A percentile compares a stretch with the other conserved stretches of the same genome.
Conservation (phyloP, 1,284 basidiomycete genomes). For the Peniophora sp. region DNA sequence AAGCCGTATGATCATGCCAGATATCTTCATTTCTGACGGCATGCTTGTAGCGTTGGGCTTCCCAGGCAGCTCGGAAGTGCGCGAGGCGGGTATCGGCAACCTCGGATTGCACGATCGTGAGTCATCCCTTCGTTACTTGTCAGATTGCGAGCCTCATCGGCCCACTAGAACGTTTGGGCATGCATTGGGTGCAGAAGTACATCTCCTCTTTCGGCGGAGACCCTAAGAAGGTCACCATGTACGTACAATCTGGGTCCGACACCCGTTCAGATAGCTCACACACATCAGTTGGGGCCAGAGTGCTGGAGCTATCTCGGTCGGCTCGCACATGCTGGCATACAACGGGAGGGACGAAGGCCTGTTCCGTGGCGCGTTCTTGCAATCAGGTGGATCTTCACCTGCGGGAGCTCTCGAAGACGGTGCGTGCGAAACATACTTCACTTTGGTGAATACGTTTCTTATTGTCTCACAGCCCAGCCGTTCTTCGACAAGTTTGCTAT, state of each 20-base stretch:
- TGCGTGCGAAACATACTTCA: not conserved
- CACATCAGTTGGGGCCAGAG: conserved; percentile 33
- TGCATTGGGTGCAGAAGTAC: conserved; percentile 63
- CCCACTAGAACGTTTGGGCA: conserved; percentile 39
- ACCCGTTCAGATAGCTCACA: not conserved
- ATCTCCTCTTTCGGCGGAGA: conserved; percentile 59
- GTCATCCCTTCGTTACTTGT: conserved; percentile 7
- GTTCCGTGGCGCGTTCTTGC: conserved; percentile 26
- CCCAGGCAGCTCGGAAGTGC: conserved; percentile 24
- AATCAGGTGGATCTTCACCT: conserved; percentile 25
- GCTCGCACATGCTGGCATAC: conserved; percentile 22
- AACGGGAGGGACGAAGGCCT: conserved; percentile 22
- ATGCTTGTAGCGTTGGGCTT: conserved; percentile 22
- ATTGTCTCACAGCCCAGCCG: not conserved
- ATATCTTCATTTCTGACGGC: not conserved
- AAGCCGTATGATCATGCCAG: not conserved
- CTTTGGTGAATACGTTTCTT: not conserved
- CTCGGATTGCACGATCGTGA: conserved; percentile 27
- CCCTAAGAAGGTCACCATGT: conserved; percentile 51
- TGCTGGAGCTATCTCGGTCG: conserved; percentile 30
- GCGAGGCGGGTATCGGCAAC: conserved; percentile 25
- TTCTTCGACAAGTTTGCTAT: conserved; percentile 23
- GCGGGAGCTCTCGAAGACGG: conserved; percentile 13
- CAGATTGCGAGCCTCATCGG: not conserved
- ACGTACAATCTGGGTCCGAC: conserved; percentile 11